These are phyloP conservation scores for Daedaleopsis nitida DNA, from an alignment of 768 basidiomycete genomes.

Conservation along the genomic window DNA sequence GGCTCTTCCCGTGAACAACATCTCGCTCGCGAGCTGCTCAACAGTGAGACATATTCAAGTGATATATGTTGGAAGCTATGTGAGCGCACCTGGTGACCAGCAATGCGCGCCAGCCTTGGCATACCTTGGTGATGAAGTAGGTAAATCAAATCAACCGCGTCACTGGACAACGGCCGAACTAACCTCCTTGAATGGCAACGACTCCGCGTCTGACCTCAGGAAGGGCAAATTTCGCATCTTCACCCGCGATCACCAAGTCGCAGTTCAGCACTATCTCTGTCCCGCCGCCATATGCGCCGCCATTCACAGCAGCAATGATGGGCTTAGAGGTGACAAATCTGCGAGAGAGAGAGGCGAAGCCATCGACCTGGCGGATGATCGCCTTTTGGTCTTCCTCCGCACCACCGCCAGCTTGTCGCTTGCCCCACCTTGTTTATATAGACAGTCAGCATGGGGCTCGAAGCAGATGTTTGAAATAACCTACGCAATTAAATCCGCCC, in stretches of 20 bases:
- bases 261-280: constrained; percentile 61
- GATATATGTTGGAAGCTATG: not conserved
- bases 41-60: not conserved
- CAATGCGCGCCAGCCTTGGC: constrained; percentile 62
- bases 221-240: constrained; percentile 69
- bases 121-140: constrained; percentile 44
- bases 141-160: not conserved
- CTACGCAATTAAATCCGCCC: constrained; percentile 76
- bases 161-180: constrained; percentile 21
- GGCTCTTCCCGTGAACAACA: constrained; percentile 73
- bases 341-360: constrained; percentile 76
- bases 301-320: constrained; percentile 79
- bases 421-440: constrained; percentile 55
- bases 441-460: not conserved
- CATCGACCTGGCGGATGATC: constrained; percentile 45
- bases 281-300: constrained; percentile 48
- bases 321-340: constrained; percentile 65
- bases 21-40: constrained; percentile 68
- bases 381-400: constrained; percentile 45
- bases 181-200: constrained; percentile 70
- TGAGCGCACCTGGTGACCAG: constrained; percentile 71
- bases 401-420: constrained; percentile 46
- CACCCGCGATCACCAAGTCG: constrained; percentile 71
- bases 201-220: constrained; percentile 83
- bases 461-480: constrained; percentile 24